A percentile compares a stretch with the other conserved stretches of the same genome.
phyloP scores from a whole-genome alignment of 306 rosid species.

The Trifolium repens region DNA sequence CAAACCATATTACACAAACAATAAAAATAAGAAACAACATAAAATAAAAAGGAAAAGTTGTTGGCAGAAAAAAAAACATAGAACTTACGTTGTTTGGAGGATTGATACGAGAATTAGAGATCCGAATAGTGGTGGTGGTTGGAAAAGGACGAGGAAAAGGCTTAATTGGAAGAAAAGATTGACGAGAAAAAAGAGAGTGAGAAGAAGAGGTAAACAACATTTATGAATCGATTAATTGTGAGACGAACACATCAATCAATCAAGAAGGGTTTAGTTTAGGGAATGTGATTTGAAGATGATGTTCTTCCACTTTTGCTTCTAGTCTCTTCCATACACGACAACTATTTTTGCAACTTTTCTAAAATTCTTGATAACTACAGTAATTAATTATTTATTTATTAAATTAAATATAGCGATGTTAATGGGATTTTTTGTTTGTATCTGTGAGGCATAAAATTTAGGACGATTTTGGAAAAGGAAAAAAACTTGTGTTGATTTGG shows the following conservation, averaged over 20 bases:
- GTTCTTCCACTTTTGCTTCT: neutral
- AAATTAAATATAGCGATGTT: no score
- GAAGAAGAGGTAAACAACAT: conserved; percentile 69
- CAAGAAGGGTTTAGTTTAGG: neutral
- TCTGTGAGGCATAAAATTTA: no score
- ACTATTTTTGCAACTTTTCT: neutral
- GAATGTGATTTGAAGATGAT: conserved; percentile 5
- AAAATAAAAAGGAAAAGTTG: neutral
- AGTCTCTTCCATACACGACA: neutral
- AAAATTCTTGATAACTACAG: neutral
- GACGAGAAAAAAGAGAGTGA: conserved; percentile 57
- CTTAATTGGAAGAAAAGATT: conserved; percentile 61
- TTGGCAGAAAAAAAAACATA: neutral
- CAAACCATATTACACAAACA: neutral
- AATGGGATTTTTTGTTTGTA: no score
- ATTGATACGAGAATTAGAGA: conserved; percentile 58
- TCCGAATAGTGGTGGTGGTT: conserved; percentile 54
- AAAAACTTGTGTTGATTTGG: no score
- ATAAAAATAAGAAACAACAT: neutral
- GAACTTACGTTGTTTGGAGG: conserved; percentile 51
- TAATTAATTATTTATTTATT: no score
- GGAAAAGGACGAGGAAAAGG: conserved; percentile 54
- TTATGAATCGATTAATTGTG: neutral
- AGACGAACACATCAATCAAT: neutral
- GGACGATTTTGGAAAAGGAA: no score